phyloP scores from a whole-genome alignment of 495 filamentous ascomycete species.

The Xylaria curta region DNA sequence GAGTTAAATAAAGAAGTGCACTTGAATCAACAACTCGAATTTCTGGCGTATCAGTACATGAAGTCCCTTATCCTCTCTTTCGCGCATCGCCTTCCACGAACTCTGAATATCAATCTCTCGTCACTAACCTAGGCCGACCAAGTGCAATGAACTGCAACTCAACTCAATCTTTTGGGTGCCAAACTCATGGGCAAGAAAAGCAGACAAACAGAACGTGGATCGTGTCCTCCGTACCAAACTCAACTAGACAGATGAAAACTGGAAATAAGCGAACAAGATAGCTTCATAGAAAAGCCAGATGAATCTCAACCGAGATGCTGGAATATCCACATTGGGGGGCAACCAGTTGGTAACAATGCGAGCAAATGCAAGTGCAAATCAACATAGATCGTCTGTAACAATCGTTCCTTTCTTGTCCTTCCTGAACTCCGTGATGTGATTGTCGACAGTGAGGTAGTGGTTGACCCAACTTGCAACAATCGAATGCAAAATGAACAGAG shows the following conservation, averaged over 20 bases:
- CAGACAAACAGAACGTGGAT: neutral
- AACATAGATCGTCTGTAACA: neutral
- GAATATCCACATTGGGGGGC: neutral
- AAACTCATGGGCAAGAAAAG: constrained; percentile 3
- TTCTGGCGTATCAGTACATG: neutral
- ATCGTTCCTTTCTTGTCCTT: neutral
- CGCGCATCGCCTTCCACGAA: neutral
- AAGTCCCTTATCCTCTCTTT: neutral
- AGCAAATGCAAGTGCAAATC: neutral
- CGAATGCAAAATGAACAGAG: neutral
- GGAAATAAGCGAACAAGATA: neutral
- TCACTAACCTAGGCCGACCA: neutral
- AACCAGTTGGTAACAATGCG: neutral
- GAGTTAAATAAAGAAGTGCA: neutral
- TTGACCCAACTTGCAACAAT: constrained; percentile 5
- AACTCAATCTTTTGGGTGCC: neutral
- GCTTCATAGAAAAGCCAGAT: neutral
- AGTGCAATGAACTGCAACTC: neutral
- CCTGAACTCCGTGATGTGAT: neutral
- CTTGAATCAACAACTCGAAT: neutral
- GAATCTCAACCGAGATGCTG: neutral
- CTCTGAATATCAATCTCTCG: neutral
- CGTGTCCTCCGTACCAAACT: neutral
- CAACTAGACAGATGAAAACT: neutral
- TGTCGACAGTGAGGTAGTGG: neutral